Base-by-base conservation (phyloP, 805 yeast genomes). In the Saccharomycopsis vini region DNA sequence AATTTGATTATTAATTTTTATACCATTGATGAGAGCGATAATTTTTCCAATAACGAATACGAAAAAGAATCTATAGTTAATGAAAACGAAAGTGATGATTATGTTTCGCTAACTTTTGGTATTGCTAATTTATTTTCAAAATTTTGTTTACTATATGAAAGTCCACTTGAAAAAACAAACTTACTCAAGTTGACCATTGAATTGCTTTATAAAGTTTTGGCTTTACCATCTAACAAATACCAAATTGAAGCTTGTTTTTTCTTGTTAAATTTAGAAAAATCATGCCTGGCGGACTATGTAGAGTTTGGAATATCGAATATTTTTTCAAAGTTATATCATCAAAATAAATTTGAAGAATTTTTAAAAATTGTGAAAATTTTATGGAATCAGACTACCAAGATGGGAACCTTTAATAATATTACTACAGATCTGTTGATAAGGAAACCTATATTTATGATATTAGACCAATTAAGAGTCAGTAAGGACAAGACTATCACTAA, bases 161-260 rank as follows among this genome's bases (percentile, higher is more conserved):
- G 20, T 4, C 52, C 56, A 5, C 30, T 57, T 1, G 67, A 72
- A 39, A 59, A 61, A 28, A 60, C 66, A 30, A 58, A 57, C 42
- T 49, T 73, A 6, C 54, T 76, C 26, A 68, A 70, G 50, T 56
- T 64, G 0, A 57, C 68, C 2, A 55, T 74, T 28, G 58, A 67
- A 3, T 61, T 68, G 32, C 54, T 81, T n/a, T 83, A 87, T 86
- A 55, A 56, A 2, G 66, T 75, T 36, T 56, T 84, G 40, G 54
- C 63, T 29, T 69, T 70, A 7, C 65, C 71, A 0, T 61, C 68
- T n/a, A 77, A 78, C 3, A 62, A 63, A 38, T 67, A 70, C 45
- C 95, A 86, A 54, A 79, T 81, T 1, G 94, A 84, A 53, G 71
- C 82, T 0, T 84, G 82, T 1, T 75, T 72, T 42, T 66, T 75